Evolutionary conservation across 345 rosid genomes (phyloP), one percentile per base, ranked within the genome.

Genomic region (Acer yangbiense): DNA sequence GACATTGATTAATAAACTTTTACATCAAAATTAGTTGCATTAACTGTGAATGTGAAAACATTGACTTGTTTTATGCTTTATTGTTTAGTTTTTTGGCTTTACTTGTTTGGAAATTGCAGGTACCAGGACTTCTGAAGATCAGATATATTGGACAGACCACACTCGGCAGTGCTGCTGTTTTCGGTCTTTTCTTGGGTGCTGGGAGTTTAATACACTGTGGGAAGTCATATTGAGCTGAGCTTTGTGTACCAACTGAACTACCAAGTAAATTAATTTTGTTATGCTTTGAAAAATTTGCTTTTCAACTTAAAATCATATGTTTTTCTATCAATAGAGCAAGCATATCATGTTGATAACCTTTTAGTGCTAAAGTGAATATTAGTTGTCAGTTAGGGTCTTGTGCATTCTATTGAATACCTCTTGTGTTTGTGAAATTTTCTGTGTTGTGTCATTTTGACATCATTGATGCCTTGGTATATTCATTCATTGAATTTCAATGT

Each of bases 91-190:
- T 6, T 35, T 43, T 43, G 46, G 10, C 46, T 43, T 43, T 43
- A 9, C 46, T 43, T 43, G 46, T 46, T 27, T 39, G 57, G 44
- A 5, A 6, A 43, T n/a, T 74, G 73, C 81, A 93, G 96, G 92
- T 93, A 2, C 98, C 96, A 1, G 96, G 98, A 69, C 88, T 93
- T 55, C 72, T 92, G 85, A 95, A 95, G 89, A 85, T 93, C 13
- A 91, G 98, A 84, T 82, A 90, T 78, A 87, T 95, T 58, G 99
- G 98, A 41, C 98, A 92, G 86, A 88, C 98, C 9, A 95, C 99
- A 27, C 23, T 95, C 0, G 94, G 96, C 6, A 93, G 96, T 63
- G 98, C 98, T 6, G 99, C 99, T 2, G 83, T 95, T 72, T 95
- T 93, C 70, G 98, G 99, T 78, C 97, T 95, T 60, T 95, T 95